Evolutionary conservation across 108 stramenopile species (phyloP).

Genomic region (Skeletonema potamos): DNA sequence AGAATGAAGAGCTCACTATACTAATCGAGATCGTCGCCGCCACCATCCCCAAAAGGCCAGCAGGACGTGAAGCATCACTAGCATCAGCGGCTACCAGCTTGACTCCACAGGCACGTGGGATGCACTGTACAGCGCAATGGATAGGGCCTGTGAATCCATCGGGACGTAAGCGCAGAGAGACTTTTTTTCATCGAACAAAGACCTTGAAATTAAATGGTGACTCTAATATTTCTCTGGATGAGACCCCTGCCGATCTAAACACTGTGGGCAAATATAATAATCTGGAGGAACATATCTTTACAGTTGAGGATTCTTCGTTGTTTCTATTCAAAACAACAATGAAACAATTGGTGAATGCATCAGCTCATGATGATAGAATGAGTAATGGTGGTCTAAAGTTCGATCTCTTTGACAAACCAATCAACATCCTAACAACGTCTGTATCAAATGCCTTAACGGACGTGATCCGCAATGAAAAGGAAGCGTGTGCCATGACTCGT

Average conservation of each 20-base stretch:
- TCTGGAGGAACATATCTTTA: constrained; percentile 28
- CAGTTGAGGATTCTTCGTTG: constrained; percentile 25
- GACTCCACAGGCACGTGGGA: constrained; percentile 6
- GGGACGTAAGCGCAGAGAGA: constrained; percentile 7
- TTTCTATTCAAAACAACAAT: constrained; percentile 38
- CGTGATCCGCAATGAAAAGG: constrained; percentile 13
- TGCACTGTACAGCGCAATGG: constrained; percentile 43
- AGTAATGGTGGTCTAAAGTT: constrained; percentile 33
- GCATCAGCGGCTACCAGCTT: background rate
- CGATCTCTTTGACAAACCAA: constrained; percentile 37
- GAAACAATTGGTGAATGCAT: constrained; percentile 26
- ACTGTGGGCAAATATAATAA: background rate
- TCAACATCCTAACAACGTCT: constrained; percentile 24
- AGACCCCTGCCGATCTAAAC: background rate
- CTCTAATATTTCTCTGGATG: background rate
- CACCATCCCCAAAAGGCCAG: constrained; percentile 13
- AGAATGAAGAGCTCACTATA: constrained; percentile 5
- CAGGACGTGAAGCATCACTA: background rate
- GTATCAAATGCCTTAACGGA: constrained; percentile 10
- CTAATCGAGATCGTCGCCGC: constrained; percentile 37
- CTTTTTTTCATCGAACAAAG: constrained; percentile 31
- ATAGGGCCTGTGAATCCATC: constrained; percentile 16
- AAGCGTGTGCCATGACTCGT: constrained; percentile 17
- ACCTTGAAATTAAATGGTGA: constrained; percentile 7
- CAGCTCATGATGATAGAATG: background rate